phyloP scores from a whole-genome alignment of 257 asterid genomes.

The Rehmannia glutinosa region DNA sequence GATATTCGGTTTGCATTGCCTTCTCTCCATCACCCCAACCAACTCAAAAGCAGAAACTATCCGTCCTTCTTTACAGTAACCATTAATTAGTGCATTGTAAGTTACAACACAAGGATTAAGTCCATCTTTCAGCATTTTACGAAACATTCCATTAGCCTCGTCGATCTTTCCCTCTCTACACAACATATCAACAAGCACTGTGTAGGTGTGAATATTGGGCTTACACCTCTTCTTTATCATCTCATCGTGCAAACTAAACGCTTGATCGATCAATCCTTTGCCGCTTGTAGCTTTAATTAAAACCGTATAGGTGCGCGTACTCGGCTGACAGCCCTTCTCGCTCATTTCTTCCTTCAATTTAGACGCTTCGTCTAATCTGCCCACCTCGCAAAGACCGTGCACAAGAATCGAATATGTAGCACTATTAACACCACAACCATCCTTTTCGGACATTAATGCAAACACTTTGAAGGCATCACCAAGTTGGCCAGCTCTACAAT shows the following conservation, averaged over 20 bases:
- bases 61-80: slow-evolving; percentile 41
- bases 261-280: slow-evolving; percentile 24
- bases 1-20: slow-evolving; percentile 37
- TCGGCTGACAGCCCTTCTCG: slow-evolving; percentile 30
- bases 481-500: slow-evolving; percentile 37
- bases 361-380: slow-evolving; percentile 33
- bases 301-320: slow-evolving; percentile 38
- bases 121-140: slow-evolving; percentile 35
- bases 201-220: slow-evolving; percentile 44
- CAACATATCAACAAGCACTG: slow-evolving; percentile 35
- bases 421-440: slow-evolving; percentile 39
- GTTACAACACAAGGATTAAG: slow-evolving; percentile 30
- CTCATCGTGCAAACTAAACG: slow-evolving; percentile 34
- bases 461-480: slow-evolving; percentile 40
- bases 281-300: slow-evolving; percentile 40
- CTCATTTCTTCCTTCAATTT: slow-evolving; percentile 38
- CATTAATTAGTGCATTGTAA: slow-evolving; percentile 41
- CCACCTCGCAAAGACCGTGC: slow-evolving; percentile 39
- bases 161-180: slow-evolving; percentile 36
- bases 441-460: slow-evolving; percentile 36
- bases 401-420: slow-evolving; percentile 36
- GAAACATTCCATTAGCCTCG: slow-evolving; percentile 44
- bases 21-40: slow-evolving; percentile 45
- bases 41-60: slow-evolving; percentile 45
- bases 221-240: slow-evolving; percentile 34